phyloP scores from a whole-genome alignment of 2,329 filamentous ascomycete species.

The Phialophora verrucosa region DNA sequence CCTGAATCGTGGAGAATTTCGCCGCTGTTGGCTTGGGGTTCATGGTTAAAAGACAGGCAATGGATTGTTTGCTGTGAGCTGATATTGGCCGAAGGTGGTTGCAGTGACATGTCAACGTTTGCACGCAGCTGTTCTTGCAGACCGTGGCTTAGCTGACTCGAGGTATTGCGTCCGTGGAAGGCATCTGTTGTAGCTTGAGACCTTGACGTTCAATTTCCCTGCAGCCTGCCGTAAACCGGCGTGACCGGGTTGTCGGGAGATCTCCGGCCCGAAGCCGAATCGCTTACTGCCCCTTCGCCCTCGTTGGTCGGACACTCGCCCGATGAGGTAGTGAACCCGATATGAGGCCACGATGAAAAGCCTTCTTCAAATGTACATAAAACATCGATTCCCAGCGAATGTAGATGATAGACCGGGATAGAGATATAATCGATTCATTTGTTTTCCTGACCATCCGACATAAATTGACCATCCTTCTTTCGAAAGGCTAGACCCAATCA shows the following conservation, averaged over 20 bases:
- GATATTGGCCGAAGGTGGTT: too few relatives aligned
- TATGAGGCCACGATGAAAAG: background rate
- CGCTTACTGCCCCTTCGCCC: background rate
- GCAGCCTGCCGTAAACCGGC: too few relatives aligned
- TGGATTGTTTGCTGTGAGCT: too few relatives aligned
- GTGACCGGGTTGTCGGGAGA: background rate
- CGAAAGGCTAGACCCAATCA: background rate
- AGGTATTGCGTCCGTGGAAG: too few relatives aligned
- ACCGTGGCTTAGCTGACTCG: too few relatives aligned
- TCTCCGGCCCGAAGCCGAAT: background rate
- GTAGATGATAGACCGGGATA: background rate
- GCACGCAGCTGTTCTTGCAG: too few relatives aligned
- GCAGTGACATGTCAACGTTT: too few relatives aligned
- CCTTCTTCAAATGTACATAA: background rate
- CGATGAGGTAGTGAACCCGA: constrained; percentile 7
- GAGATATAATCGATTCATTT: background rate
- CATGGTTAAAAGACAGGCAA: too few relatives aligned
- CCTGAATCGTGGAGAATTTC: too few relatives aligned
- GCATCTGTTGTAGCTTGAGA: too few relatives aligned
- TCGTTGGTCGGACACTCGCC: background rate
- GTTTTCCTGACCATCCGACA: background rate
- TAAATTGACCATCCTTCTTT: constrained; percentile 1
- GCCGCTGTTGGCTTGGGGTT: too few relatives aligned
- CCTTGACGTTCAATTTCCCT: too few relatives aligned
- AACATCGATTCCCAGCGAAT: background rate